Conservation (phyloP, 2,329 filamentous ascomycete genomes). For the Verticillium nubilum region DNA sequence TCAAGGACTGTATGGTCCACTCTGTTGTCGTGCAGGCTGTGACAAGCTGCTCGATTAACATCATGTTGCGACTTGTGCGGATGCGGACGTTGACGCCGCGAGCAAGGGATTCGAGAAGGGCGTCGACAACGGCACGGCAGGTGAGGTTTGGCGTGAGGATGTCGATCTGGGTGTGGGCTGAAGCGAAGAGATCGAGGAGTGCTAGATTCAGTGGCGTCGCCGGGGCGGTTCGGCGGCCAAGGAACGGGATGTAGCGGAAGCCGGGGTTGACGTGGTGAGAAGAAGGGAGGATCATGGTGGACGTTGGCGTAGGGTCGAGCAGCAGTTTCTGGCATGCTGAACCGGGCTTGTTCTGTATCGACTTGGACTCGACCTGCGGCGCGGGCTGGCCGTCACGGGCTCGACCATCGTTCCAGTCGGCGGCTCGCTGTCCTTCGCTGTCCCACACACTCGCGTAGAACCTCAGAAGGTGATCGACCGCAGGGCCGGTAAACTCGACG, state of each 20-base stretch:
- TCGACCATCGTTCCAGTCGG: slow-evolving; percentile 14
- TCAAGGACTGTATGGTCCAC: slow-evolving; percentile 54
- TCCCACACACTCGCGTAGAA: slow-evolving; percentile 71
- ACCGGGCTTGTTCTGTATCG: slow-evolving; percentile 8
- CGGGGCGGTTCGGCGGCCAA: slow-evolving; percentile 43
- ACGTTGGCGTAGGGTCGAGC: slow-evolving; percentile 22
- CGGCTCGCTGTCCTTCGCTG: not conserved
- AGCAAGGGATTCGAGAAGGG: slow-evolving; percentile 53
- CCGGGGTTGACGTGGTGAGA: slow-evolving; percentile 64
- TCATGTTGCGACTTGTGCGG: slow-evolving; percentile 63
- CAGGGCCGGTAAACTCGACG: slow-evolving; percentile 57
- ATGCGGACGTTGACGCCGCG: slow-evolving; percentile 65
- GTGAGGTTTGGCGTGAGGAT: slow-evolving; percentile 79
- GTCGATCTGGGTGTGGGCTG: slow-evolving; percentile 54
- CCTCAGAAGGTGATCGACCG: slow-evolving; percentile 54
- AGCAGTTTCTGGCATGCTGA: slow-evolving; percentile 13
- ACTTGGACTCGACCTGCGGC: slow-evolving; percentile 3
- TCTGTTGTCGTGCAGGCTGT: slow-evolving; percentile 72
- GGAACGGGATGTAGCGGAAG: slow-evolving; percentile 56
- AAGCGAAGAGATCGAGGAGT: slow-evolving; percentile 53
- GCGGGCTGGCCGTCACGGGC: not conserved
- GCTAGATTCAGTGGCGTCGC: slow-evolving; percentile 64
- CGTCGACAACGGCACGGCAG: slow-evolving; percentile 55
- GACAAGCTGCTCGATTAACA: slow-evolving; percentile 75
- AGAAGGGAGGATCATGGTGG: slow-evolving; percentile 66